phyloP scores from a whole-genome alignment of 2,329 filamentous ascomycete species.

The Mycosphaerella arachidis region DNA sequence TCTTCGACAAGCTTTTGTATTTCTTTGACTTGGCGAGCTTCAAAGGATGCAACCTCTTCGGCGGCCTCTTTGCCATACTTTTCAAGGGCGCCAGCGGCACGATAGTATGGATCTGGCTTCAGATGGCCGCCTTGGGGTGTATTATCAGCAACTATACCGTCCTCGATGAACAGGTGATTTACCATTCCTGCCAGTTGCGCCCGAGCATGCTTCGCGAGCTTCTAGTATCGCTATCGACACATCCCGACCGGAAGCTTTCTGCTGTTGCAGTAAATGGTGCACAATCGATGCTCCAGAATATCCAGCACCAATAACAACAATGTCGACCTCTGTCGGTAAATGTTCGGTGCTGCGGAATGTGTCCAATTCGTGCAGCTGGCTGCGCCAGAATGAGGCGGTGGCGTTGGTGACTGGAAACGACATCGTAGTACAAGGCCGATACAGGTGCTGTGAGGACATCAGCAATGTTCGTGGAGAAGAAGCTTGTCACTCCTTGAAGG shows the following conservation, averaged over 20 bases:
- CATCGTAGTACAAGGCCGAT: constrained; percentile 1
- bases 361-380: constrained; percentile 38
- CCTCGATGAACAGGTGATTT: neutral
- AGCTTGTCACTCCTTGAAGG: neutral
- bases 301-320: constrained; percentile 28
- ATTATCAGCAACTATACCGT: neutral
- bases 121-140: constrained; percentile 28
- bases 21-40: constrained; percentile 30
- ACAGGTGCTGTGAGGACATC: neutral
- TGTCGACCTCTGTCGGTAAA: constrained; percentile 37
- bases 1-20: constrained; percentile 38
- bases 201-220: constrained; percentile 26
- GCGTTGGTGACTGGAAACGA: constrained; percentile 18
- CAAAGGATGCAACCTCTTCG: constrained; percentile 32
- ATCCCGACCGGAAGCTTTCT: neutral
- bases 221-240: constrained; percentile 24
- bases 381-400: constrained; percentile 42
- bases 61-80: constrained; percentile 30
- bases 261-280: constrained; percentile 24
- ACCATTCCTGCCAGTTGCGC: constrained; percentile 30
- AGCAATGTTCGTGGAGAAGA: neutral
- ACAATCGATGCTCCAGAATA: constrained; percentile 24
- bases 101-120: constrained; percentile 35
- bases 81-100: constrained; percentile 22
- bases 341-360: constrained; percentile 60